Conservation (phyloP, 345 rosid species). For the Triadica sebifera region DNA sequence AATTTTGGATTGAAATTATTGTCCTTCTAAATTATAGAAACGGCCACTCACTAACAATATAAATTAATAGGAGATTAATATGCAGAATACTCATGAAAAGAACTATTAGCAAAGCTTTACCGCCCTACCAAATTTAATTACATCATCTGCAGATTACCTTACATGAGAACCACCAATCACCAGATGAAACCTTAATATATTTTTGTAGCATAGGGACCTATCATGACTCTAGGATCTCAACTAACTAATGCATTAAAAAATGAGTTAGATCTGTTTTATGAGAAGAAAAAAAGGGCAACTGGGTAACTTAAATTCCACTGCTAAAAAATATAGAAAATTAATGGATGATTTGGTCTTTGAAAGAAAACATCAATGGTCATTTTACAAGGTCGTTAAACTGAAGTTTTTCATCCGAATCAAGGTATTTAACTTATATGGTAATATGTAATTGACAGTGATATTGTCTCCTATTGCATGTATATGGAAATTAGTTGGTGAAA, state of each 20-base stretch:
- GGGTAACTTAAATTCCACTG: neutral
- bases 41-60: too few species aligned
- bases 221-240: conserved; percentile 20
- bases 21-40: too few species aligned
- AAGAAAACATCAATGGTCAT: neutral
- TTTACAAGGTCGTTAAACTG: neutral
- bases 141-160: conserved; percentile 12
- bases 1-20: too few species aligned
- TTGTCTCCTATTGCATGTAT: conserved; percentile 14
- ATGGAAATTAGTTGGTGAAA: neutral
- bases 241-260: conserved; percentile 5
- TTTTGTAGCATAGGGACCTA: conserved; percentile 14
- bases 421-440: neutral
- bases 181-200: neutral
- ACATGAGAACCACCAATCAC: conserved; percentile 22
- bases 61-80: neutral
- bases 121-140: conserved; percentile 16
- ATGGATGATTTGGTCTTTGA: neutral
- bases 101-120: neutral
- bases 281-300: neutral
- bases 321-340: neutral
- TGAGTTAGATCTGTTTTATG: neutral
- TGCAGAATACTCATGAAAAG: neutral
- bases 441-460: neutral
- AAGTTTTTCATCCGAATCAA: neutral